Evolutionary conservation across 345 rosid species (phyloP).

Genomic region (Heritiera littoralis): DNA sequence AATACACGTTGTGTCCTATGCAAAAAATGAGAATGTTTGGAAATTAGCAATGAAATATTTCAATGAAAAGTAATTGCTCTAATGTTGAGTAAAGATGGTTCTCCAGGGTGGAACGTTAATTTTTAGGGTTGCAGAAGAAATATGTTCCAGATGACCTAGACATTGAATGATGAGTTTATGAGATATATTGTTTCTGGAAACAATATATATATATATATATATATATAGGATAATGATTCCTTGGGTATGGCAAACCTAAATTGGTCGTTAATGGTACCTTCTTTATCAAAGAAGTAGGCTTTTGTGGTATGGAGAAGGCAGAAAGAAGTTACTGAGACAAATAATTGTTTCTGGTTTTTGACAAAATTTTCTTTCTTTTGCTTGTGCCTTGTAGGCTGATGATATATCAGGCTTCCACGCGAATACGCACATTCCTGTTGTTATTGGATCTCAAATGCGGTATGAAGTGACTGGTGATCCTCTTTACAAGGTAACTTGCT

Average conservation of each 20-base stretch:
- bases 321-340: background rate
- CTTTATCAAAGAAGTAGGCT: background rate
- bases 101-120: background rate
- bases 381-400: constrained; percentile 57
- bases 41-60: background rate
- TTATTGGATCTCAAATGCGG: constrained; percentile 88
- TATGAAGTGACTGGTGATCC: constrained; percentile 91
- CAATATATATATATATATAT: too few relatives aligned
- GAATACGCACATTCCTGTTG: constrained; percentile 90
- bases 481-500: constrained; percentile 65
- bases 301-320: background rate
- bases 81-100: background rate
- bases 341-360: background rate
- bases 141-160: background rate
- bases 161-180: background rate
- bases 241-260: background rate
- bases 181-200: background rate
- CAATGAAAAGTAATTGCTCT: background rate
- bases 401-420: constrained; percentile 87
- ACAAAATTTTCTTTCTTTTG: constrained; percentile 16
- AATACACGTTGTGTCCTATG: background rate
- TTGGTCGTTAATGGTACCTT: background rate
- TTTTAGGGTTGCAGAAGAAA: constrained; percentile 3
- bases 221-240: background rate
- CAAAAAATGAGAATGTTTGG: background rate